These are phyloP conservation scores for Prinsepia uniflora DNA, from an alignment of 306 rosid species.

Conservation along the genomic window DNA sequence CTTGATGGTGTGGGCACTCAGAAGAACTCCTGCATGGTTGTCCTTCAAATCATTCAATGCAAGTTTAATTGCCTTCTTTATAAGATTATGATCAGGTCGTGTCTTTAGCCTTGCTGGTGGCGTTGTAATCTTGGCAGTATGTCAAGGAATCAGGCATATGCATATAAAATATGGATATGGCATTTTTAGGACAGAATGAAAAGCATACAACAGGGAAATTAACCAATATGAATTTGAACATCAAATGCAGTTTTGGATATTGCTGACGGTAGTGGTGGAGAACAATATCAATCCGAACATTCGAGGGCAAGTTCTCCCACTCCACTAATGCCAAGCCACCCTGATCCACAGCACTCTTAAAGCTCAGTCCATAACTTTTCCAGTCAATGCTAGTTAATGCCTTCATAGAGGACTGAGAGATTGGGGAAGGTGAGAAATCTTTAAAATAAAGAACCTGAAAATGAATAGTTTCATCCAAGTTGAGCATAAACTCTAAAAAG, in stretches of 20 bases:
- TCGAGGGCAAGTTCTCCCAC: conserved; percentile 61
- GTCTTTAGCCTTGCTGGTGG: conserved; percentile 40
- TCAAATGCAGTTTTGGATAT: conserved; percentile 39
- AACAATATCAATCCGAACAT: conserved; percentile 60
- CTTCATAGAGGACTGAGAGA: conserved; percentile 54
- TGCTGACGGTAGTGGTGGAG: conserved; percentile 64
- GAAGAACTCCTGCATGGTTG: conserved; percentile 61
- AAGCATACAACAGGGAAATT: background rate
- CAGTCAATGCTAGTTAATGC: conserved; percentile 64
- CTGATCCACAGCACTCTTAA: conserved; percentile 44
- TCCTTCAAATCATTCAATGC: conserved; percentile 82
- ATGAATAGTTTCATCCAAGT: conserved; percentile 22
- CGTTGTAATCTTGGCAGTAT: conserved; percentile 33
- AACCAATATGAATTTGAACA: background rate
- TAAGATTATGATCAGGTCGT: conserved; percentile 50
- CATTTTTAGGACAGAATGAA: background rate
- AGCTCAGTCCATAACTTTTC: conserved; percentile 71
- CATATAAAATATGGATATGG: background rate
- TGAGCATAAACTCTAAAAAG: conserved; percentile 11
- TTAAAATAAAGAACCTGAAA: conserved; percentile 71
- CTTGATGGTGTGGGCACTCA: conserved; percentile 77
- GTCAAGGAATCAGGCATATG: conserved; percentile 55
- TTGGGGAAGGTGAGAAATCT: conserved; percentile 55
- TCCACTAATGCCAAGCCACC: conserved; percentile 52
- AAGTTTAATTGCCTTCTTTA: conserved; percentile 54